Percentiles rank a stretch among this genome's conserved stretches.
phyloP scores from a whole-genome alignment of 352 stramenopile species.

The Globisporangium canariense region DNA sequence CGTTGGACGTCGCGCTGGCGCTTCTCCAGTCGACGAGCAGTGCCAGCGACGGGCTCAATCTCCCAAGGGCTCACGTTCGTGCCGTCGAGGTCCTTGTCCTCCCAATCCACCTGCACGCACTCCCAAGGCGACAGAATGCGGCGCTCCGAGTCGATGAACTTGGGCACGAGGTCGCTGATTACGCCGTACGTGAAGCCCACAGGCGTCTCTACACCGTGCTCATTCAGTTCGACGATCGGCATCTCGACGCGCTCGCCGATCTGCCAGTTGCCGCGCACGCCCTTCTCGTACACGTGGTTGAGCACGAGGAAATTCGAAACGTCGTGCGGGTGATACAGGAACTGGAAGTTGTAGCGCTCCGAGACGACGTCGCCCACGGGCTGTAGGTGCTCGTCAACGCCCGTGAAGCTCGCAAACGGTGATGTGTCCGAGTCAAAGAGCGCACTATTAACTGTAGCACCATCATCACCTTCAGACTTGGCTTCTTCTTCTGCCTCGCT shows the following conservation, averaged over 20 bases:
- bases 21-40: slow-evolving; percentile 38
- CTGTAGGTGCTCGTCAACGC: slow-evolving; percentile 58
- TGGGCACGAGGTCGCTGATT: slow-evolving; percentile 43
- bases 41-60: slow-evolving; percentile 45
- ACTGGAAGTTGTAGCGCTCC: slow-evolving; percentile 55
- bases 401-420: slow-evolving; percentile 60
- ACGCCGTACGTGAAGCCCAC: slow-evolving; percentile 62
- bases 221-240: slow-evolving; percentile 64
- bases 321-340: slow-evolving; percentile 75
- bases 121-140: slow-evolving; percentile 65
- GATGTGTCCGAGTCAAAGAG: slow-evolving; percentile 41
- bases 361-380: slow-evolving; percentile 32
- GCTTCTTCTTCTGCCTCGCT: slow-evolving; percentile 26
- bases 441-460: slow-evolving; percentile 15
- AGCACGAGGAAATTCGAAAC: slow-evolving; percentile 83
- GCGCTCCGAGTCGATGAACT: slow-evolving; percentile 18
- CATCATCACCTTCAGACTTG: slow-evolving; percentile 36
- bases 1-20: slow-evolving; percentile 33
- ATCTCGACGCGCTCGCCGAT: slow-evolving; percentile 72
- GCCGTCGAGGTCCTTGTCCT: slow-evolving; percentile 63
- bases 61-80: slow-evolving; percentile 80
- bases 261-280: slow-evolving; percentile 68
- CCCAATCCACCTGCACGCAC: slow-evolving; percentile 67
- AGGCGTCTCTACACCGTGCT: slow-evolving; percentile 52
- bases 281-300: slow-evolving; percentile 77